These are phyloP conservation scores for Candida patagonica DNA, from an alignment of 805 yeast genomes.

Conservation along the genomic window DNA sequence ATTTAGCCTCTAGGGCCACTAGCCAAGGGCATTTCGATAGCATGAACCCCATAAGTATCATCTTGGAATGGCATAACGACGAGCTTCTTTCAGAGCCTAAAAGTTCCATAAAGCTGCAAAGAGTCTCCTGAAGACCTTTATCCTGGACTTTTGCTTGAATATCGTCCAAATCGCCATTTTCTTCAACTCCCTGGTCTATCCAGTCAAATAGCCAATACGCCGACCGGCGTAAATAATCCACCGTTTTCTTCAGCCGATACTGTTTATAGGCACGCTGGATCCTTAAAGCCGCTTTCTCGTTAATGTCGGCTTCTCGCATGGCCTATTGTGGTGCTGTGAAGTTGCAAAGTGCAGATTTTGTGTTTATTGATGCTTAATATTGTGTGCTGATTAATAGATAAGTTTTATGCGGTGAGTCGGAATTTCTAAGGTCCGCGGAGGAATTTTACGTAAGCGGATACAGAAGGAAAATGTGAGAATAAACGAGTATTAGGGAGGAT, in stretches of 20 bases:
- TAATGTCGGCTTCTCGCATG: no score
- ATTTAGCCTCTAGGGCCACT: no score
- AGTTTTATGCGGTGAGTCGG: no score
- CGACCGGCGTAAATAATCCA: conserved; percentile 3
- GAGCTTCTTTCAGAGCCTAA: conserved; percentile 13
- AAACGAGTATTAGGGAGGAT: no score
- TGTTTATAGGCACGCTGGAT: conserved; percentile 13
- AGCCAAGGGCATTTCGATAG: conserved; percentile 5
- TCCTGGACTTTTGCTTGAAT: conserved; percentile 12
- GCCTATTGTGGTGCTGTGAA: no score
- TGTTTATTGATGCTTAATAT: no score
- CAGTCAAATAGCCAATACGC: conserved; percentile 17
- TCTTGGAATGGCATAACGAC: conserved; percentile 15
- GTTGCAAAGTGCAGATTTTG: no score
- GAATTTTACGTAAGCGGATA: no score
- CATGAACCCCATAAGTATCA: conserved; percentile 17
- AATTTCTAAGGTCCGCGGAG: no score
- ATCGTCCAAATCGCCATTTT: conserved; percentile 6
- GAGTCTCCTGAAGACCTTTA: conserved; percentile 4
- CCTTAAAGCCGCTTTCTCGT: background rate
- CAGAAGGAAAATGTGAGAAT: no score
- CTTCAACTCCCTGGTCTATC: conserved; percentile 4
- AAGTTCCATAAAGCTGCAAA: conserved; percentile 8
- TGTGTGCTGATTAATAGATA: no score
- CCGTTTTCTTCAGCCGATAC: conserved; percentile 11